phyloP scores from a whole-genome alignment of 495 filamentous ascomycete genomes.

The Penicillium coprophilum region DNA sequence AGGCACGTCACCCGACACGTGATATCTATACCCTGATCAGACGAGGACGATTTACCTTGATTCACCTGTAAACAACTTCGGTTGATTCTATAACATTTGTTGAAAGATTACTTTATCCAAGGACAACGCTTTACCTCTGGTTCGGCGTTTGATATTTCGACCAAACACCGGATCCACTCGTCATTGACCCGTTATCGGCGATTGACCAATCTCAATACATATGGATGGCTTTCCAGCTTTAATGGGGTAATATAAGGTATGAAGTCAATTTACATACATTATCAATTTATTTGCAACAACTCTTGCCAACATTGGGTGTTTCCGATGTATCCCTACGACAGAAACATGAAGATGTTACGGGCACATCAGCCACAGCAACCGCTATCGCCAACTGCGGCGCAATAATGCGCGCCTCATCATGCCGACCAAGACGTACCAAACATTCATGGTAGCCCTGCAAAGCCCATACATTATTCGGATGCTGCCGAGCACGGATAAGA shows the following conservation, averaged over 20 bases:
- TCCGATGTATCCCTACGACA: constrained; percentile 46
- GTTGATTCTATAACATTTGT: background rate
- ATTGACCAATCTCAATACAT: background rate
- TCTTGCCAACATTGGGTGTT: constrained; percentile 13
- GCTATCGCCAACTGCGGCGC: constrained; percentile 52
- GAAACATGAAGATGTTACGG: constrained; percentile 58
- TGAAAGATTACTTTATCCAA: background rate
- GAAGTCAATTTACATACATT: background rate
- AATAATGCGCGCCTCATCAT: constrained; percentile 51
- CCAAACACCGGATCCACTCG: constrained; percentile 11
- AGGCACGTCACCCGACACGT: constrained; percentile 3
- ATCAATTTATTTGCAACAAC: constrained; percentile 16
- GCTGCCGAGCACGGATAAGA: constrained; percentile 57
- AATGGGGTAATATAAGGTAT: background rate
- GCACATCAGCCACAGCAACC: constrained; percentile 56
- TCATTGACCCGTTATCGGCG: background rate
- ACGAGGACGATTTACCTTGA: background rate
- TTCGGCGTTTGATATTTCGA: constrained; percentile 13
- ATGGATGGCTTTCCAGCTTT: no score
- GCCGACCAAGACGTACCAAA: constrained; percentile 50
- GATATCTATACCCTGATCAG: constrained; percentile 1
- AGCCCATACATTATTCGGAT: constrained; percentile 68
- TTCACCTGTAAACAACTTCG: background rate
- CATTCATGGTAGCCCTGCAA: constrained; percentile 68
- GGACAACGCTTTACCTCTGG: background rate